Conservation (phyloP, 305 asterid species). For the Rubia tinctorum region DNA sequence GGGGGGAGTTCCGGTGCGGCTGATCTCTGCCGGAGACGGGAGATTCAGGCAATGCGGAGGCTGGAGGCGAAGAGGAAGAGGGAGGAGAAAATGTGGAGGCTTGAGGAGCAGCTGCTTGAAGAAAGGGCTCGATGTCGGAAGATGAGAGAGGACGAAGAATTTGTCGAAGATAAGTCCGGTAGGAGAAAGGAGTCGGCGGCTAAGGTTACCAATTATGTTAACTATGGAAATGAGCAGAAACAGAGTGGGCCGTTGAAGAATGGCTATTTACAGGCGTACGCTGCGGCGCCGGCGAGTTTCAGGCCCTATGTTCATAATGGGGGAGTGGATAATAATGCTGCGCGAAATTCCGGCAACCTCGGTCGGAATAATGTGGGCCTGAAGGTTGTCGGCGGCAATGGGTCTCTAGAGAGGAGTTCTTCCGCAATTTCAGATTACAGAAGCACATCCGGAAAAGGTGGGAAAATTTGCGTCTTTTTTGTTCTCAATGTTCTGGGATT, state of each 20-base stretch:
- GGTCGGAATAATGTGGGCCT: conserved; percentile 15
- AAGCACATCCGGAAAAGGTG: conserved; percentile 48
- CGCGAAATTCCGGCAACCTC: conserved; percentile 24
- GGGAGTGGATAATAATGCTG: conserved; percentile 4
- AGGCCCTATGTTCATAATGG: conserved; percentile 10
- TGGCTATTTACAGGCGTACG: conserved; percentile 5
- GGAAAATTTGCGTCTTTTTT: not conserved
- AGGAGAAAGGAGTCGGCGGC: conserved; percentile 10
- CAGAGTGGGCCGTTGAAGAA: not conserved
- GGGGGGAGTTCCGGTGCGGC: conserved; percentile 12
- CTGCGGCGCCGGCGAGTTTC: conserved; percentile 9
- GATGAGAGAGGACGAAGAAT: conserved; percentile 33
- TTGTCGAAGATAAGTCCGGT: conserved; percentile 12
- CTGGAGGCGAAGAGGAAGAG: conserved; percentile 52
- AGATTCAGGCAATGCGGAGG: conserved; percentile 52
- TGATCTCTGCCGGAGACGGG: conserved; percentile 37
- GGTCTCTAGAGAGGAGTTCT: conserved; percentile 37
- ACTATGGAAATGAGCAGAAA: not conserved
- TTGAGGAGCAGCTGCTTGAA: conserved; percentile 37
- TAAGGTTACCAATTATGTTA: not conserved
- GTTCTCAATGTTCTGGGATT: not conserved
- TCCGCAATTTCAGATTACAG: conserved; percentile 53
- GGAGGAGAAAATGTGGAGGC: conserved; percentile 27
- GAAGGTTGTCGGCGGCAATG: conserved; percentile 21
- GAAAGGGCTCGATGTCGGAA: conserved; percentile 38